These are phyloP conservation scores for Geosiphon pyriformis DNA, from an alignment of 192 early-diverging fungal genomes.

Conservation along the genomic window DNA sequence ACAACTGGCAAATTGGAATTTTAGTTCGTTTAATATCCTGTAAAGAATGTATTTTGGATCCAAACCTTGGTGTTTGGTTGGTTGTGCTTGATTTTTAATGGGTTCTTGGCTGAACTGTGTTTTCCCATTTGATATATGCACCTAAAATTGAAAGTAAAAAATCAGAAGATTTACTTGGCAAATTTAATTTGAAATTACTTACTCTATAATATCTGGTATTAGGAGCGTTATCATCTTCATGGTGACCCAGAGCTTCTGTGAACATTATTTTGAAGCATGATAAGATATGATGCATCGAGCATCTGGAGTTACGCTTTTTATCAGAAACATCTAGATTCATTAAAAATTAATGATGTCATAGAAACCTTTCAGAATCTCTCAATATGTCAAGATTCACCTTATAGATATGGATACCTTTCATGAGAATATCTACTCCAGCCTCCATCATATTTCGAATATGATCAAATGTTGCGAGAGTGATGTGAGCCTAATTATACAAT, in stretches of 20 bases:
- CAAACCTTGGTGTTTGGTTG: neutral
- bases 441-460: neutral
- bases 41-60: neutral
- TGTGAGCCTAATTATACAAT: neutral
- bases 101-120: too few species aligned
- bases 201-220: constrained; percentile 16
- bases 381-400: too few species aligned
- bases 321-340: neutral
- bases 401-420: neutral
- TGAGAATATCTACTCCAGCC: neutral
- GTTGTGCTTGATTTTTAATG: neutral
- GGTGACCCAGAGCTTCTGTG: neutral
- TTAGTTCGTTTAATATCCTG: neutral
- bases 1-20: neutral
- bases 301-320: constrained; percentile 1
- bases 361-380: neutral
- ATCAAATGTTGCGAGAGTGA: constrained; percentile 12
- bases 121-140: neutral
- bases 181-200: constrained; percentile 3
- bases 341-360: neutral
- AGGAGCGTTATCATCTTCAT: neutral
- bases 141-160: too few species aligned
- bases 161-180: too few species aligned
- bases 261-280: constrained; percentile 30
- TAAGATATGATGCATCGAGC: constrained; percentile 24